Percentiles rank a stretch among this genome's conserved stretches.
Conservation (phyloP, 768 basidiomycete species). For the Xerocomellus chrysenteron region DNA sequence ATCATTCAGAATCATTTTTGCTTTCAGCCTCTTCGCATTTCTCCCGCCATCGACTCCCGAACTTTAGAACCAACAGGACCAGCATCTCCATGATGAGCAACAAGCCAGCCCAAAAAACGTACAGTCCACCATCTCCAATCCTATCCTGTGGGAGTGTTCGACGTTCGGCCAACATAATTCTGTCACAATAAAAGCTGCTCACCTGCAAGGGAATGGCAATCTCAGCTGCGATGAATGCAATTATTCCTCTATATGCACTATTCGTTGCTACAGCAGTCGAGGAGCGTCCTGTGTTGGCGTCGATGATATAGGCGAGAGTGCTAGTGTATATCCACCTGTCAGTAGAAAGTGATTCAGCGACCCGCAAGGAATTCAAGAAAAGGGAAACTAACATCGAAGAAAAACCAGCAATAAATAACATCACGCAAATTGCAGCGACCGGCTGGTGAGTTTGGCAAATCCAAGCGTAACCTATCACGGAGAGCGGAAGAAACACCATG, state of each 20-base stretch:
- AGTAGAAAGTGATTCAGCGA: not conserved
- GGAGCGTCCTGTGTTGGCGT: conserved; percentile 80
- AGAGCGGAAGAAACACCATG: conserved; percentile 53
- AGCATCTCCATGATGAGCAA: conserved; percentile 51
- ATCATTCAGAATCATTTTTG: conserved; percentile 1
- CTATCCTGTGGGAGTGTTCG: conserved; percentile 10
- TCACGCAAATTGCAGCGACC: conserved; percentile 66
- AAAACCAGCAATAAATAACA: conserved; percentile 72
- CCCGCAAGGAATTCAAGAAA: not conserved
- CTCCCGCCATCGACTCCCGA: conserved; percentile 61
- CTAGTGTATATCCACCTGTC: conserved; percentile 57
- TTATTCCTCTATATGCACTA: conserved; percentile 67
- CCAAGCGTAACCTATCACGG: conserved; percentile 75
- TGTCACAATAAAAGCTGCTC: not conserved
- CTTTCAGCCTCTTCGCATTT: conserved; percentile 45
- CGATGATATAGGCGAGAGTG: conserved; percentile 82
- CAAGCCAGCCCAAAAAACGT: conserved; percentile 48
- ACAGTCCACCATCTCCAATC: conserved; percentile 32
- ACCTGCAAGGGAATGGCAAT: conserved; percentile 73
- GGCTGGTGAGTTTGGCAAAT: conserved; percentile 60
- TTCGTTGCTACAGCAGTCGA: conserved; percentile 77
- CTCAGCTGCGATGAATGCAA: conserved; percentile 71
- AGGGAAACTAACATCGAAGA: conserved; percentile 38
- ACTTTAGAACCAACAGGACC: conserved; percentile 56
- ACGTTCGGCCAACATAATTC: not conserved